Percentiles rank a stretch among this genome's conserved stretches.
Evolutionary conservation across 78 protist species (phyloP).

Genomic region (Planoprotostelium fungivorum): DNA sequence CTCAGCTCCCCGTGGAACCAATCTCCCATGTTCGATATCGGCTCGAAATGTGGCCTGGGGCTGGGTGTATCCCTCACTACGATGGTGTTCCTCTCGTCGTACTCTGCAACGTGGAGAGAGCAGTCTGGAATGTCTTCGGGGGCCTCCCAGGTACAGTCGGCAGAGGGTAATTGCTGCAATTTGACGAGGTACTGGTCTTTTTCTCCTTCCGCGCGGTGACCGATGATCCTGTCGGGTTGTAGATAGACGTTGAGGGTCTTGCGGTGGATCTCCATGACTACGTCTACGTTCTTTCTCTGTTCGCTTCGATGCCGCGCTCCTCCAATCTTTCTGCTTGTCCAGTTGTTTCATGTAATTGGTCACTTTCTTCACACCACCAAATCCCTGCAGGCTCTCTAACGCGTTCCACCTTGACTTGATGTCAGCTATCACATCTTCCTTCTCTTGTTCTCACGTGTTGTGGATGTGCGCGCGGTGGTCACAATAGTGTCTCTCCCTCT

Average conservation of each 20-base stretch:
- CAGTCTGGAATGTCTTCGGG: slow-evolving; percentile 38
- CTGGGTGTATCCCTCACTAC: slow-evolving; percentile 13
- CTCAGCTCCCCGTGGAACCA: slow-evolving; percentile 72
- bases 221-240: slow-evolving; percentile 60
- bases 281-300: slow-evolving; percentile 60
- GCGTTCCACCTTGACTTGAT: slow-evolving; percentile 37
- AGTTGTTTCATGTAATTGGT: slow-evolving; percentile 35
- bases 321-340: slow-evolving; percentile 27
- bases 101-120: slow-evolving; percentile 13
- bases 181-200: slow-evolving; percentile 69
- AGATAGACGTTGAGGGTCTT: slow-evolving; percentile 36
- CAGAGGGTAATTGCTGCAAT: slow-evolving; percentile 73
- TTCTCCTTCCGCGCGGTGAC: slow-evolving; percentile 15
- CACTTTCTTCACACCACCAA: slow-evolving; percentile 55
- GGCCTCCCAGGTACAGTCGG: slow-evolving; percentile 87
- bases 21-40: slow-evolving; percentile 27
- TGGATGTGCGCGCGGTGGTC: slow-evolving; percentile 68
- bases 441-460: slow-evolving; percentile 23
- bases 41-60: slow-evolving; percentile 17
- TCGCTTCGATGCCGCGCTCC: slow-evolving; percentile 54
- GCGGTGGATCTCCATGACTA: slow-evolving; percentile 31
- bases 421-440: background rate
- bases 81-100: slow-evolving; percentile 10
- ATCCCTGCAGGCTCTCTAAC: slow-evolving; percentile 29
- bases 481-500: slow-evolving; percentile 68